Evolutionary conservation across 306 rosid species (phyloP), one percentile per base, ranked within the genome.

Genomic region (Geum urbanum): DNA sequence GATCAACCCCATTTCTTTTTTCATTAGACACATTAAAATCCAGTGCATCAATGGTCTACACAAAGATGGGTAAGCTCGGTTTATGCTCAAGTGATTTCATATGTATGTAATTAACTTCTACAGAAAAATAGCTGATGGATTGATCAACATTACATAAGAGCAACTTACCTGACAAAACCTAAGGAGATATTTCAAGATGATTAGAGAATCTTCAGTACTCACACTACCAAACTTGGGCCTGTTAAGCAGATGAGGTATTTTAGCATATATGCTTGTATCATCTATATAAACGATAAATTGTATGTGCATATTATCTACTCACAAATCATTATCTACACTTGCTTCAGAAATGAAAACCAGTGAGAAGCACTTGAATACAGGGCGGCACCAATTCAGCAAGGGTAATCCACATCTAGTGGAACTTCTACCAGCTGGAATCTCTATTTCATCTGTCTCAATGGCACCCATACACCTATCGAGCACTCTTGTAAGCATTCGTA

Each of bases 101-200:
- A 54, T 61, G 67, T 71, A 72, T n/a, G 18, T 66, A 74, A 27
- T 5, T 49, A 53, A 16, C 48, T 64, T 39, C 66, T 7, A n/a
- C 54, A 75, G 44, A 46, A 19, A 48, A 59, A 54, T 20, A 54
- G 41, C 70, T 67, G 8, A 52, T 9, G 43, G 9, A 37, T 18
- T 66, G 47, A 53, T n/a, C 71, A 62, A 48, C 35, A 35, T 14
- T 48, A 52, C 35, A 3, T 45, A 35, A 48, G 72, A 75, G 68
- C 74, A 71, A 81, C 64, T 74, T 80, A 94, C 99, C 99, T 87
- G 91, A 75, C 86, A 87, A 76, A 86, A 77, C 78, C 76, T 79
- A 63, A 94, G 87, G 82, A 94, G 75, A 80, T 75, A 76, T 16
- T 72, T 76, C 68, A 87, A 77, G 61, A 91, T 88, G 84, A 83